phyloP scores from a whole-genome alignment of 345 rosid species.

The Acer yangbiense region DNA sequence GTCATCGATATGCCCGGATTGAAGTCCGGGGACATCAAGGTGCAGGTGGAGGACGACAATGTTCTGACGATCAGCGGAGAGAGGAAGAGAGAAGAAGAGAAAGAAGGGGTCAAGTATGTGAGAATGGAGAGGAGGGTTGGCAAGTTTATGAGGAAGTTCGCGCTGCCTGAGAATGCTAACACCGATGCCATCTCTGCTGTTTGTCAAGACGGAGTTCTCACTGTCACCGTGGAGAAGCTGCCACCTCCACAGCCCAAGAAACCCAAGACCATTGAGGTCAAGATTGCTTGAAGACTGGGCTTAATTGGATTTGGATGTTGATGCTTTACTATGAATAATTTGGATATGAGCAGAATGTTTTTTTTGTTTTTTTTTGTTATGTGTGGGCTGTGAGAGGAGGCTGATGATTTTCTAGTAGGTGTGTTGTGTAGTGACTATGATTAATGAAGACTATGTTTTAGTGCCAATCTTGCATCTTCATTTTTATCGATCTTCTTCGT shows the following conservation, averaged over 20 bases:
- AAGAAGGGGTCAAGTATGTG: slow-evolving; percentile 60
- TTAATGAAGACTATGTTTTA: too few species aligned
- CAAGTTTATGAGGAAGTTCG: slow-evolving; percentile 77
- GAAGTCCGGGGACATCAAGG: slow-evolving; percentile 64
- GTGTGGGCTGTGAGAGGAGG: neutral
- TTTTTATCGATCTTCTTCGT: neutral
- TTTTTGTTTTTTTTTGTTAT: too few species aligned
- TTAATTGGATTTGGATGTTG: neutral
- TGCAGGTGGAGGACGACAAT: slow-evolving; percentile 75
- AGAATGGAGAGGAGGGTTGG: slow-evolving; percentile 85
- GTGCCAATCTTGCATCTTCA: too few species aligned
- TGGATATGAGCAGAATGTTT: too few species aligned
- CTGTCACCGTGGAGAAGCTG: slow-evolving; percentile 67
- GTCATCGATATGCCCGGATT: slow-evolving; percentile 84
- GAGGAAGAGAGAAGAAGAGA: slow-evolving; percentile 56
- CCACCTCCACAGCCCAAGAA: slow-evolving; percentile 89
- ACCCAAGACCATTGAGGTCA: slow-evolving; percentile 65
- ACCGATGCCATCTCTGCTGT: slow-evolving; percentile 57
- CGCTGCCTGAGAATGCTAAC: slow-evolving; percentile 70
- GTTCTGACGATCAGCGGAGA: slow-evolving; percentile 69
- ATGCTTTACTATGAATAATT: neutral
- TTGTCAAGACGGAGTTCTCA: slow-evolving; percentile 73
- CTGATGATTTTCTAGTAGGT: too few species aligned
- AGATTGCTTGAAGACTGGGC: slow-evolving; percentile 49
- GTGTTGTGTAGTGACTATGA: too few species aligned